Evolutionary conservation across 2,329 filamentous ascomycete genomes (phyloP).

Genomic region (Talaromyces sp.): DNA sequence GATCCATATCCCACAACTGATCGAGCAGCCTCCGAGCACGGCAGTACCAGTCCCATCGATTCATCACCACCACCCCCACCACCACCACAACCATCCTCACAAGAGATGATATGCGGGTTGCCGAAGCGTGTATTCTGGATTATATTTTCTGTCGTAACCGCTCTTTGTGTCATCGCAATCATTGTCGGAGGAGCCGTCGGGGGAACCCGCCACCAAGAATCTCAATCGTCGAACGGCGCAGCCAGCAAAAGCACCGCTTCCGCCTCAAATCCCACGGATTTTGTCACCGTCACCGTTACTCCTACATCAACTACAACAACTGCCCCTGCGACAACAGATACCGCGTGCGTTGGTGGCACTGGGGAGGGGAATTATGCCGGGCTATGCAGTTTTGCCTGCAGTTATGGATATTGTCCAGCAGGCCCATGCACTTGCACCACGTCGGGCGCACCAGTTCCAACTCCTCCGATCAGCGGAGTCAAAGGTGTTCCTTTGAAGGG

Average conservation of each 20-base stretch:
- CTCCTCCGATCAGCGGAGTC: slow-evolving; percentile 19
- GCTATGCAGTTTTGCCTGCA: slow-evolving; percentile 25
- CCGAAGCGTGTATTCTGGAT: slow-evolving; percentile 6
- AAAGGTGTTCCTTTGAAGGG: slow-evolving; percentile 17
- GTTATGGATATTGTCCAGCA: slow-evolving; percentile 26
- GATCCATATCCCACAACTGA: background rate
- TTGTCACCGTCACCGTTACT: slow-evolving; percentile 1
- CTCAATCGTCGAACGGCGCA: background rate
- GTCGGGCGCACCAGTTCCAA: slow-evolving; percentile 18
- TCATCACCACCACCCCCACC: background rate
- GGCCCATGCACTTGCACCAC: slow-evolving; percentile 26
- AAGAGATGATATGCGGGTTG: slow-evolving; percentile 2
- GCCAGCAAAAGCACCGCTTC: background rate
- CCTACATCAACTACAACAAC: background rate
- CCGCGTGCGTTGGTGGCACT: slow-evolving; percentile 21
- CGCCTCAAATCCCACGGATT: background rate
- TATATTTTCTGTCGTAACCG: background rate
- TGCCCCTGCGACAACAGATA: background rate
- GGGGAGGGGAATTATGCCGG: slow-evolving; percentile 25
- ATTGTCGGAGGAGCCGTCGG: slow-evolving; percentile 7
- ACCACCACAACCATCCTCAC: background rate
- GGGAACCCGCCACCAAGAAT: background rate
- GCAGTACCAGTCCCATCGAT: background rate
- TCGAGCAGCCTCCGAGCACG: background rate
- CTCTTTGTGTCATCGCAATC: slow-evolving; percentile 1